Evolutionary conservation across 2,329 filamentous ascomycete genomes (phyloP).

Genomic region (Cytospora mali): DNA sequence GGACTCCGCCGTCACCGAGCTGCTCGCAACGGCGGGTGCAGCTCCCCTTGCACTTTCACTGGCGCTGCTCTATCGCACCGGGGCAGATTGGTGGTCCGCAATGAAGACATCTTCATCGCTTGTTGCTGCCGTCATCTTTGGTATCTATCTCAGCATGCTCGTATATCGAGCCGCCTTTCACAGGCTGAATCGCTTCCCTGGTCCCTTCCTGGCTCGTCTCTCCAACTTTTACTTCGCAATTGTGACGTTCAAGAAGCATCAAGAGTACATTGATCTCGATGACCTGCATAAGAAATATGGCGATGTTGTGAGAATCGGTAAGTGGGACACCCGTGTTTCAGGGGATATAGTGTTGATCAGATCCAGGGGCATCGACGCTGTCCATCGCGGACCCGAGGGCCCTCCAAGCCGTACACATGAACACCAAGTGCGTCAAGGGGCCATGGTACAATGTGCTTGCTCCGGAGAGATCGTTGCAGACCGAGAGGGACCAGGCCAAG

Average conservation of each 20-base stretch:
- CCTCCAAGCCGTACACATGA: conserved; percentile 9
- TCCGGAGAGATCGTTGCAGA: conserved; percentile 17
- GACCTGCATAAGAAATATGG: conserved; percentile 13
- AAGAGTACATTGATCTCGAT: conserved; percentile 17
- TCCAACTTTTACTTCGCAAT: conserved; percentile 16
- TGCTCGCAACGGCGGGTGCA: conserved; percentile 5
- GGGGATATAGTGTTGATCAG: neutral
- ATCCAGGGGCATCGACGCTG: conserved; percentile 10
- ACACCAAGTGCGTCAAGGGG: conserved; percentile 14
- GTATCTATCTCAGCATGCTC: conserved; percentile 21
- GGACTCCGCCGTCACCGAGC: conserved; percentile 12
- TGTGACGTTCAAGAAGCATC: neutral
- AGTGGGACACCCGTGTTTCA: neutral
- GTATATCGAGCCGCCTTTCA: conserved; percentile 24
- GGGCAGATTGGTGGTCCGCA: neutral
- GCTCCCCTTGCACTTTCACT: conserved; percentile 15
- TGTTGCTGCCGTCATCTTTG: neutral
- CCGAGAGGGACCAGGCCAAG: neutral
- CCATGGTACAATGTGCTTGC: conserved; percentile 8
- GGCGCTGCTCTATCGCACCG: neutral
- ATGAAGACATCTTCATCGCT: conserved; percentile 5
- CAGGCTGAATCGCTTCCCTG: conserved; percentile 19
- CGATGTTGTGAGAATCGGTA: conserved; percentile 23
- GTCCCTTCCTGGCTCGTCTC: conserved; percentile 19
- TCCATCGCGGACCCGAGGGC: conserved; percentile 19